Percentiles rank a stretch among this genome's conserved stretches.
Conservation (phyloP, 1,284 basidiomycete species). For the Fomitiporia mediterranea region DNA sequence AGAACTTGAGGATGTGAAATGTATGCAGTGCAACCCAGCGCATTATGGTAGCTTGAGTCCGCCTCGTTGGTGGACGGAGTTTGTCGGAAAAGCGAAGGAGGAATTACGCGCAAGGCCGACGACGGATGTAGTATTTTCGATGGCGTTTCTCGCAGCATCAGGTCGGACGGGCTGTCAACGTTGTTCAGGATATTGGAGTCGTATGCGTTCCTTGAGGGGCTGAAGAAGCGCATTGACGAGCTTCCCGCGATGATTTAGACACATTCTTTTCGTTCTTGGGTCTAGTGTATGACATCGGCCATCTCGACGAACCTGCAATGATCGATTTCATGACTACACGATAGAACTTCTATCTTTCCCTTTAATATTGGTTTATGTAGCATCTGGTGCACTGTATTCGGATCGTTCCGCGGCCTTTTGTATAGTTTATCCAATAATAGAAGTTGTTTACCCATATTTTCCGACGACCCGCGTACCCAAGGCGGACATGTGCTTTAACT, state of each 20-base stretch:
- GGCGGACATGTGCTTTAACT: too few species aligned
- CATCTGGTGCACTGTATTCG: too few species aligned
- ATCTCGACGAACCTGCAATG: too few species aligned
- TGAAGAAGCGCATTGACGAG: slow-evolving; percentile 56
- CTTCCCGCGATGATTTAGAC: slow-evolving; percentile 52
- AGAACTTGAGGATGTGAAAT: slow-evolving; percentile 47
- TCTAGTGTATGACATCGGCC: too few species aligned
- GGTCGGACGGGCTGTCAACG: slow-evolving; percentile 49
- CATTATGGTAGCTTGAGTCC: slow-evolving; percentile 42
- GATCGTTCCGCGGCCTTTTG: too few species aligned
- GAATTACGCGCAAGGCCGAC: slow-evolving; percentile 54
- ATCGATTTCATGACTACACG: too few species aligned
- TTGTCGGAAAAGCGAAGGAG: slow-evolving; percentile 47
- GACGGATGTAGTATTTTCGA: slow-evolving; percentile 53
- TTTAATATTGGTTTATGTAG: too few species aligned
- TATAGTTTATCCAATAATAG: too few species aligned
- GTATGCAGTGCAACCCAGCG: slow-evolving; percentile 60
- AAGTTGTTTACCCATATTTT: too few species aligned
- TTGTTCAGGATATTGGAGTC: slow-evolving; percentile 57
- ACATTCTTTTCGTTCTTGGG: too few species aligned
- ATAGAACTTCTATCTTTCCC: too few species aligned
- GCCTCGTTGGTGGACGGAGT: slow-evolving; percentile 68
- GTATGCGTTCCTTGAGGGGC: slow-evolving; percentile 45
- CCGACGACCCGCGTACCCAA: too few species aligned
- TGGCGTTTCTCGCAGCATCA: slow-evolving; percentile 53